These are phyloP conservation scores for Dactylonectria estremocensis DNA, from an alignment of 2,329 filamentous ascomycete species.

Conservation along the genomic window DNA sequence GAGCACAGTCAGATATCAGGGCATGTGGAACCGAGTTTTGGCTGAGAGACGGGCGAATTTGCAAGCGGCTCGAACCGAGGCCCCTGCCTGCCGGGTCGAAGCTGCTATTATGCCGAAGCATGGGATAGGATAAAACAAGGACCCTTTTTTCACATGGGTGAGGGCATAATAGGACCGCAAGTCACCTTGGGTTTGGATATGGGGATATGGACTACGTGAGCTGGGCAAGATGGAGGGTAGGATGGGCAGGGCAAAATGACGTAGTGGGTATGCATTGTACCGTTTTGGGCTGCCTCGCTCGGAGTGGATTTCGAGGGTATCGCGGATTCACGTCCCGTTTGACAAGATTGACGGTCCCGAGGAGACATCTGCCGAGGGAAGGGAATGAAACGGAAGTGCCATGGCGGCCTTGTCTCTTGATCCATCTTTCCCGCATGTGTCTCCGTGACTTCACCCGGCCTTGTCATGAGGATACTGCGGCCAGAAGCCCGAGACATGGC, in stretches of 20 bases:
- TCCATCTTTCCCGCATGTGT: neutral
- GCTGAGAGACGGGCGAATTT: neutral
- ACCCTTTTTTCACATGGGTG: neutral
- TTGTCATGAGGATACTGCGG: no score
- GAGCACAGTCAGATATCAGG: conserved; percentile 13
- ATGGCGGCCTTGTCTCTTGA: neutral
- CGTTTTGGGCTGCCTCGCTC: neutral
- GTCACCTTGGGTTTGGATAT: neutral
- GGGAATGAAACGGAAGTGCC: no score
- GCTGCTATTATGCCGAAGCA: conserved; percentile 3
- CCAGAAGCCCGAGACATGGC: conserved; percentile 11
- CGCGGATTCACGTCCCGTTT: neutral
- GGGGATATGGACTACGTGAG: neutral
- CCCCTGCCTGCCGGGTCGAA: conserved; percentile 9
- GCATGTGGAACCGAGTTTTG: conserved; percentile 9
- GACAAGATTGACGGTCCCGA: neutral
- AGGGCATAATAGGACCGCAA: no score
- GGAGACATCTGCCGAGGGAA: no score
- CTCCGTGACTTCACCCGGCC: no score
- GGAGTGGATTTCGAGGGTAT: neutral
- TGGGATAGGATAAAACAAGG: neutral
- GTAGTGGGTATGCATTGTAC: conserved; percentile 5
- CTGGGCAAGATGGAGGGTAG: conserved; percentile 3
- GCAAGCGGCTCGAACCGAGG: conserved; percentile 21
- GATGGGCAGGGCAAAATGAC: conserved; percentile 3